Percentiles rank a stretch among this genome's conserved stretches.
These are phyloP conservation scores for Articulospora tetracladia DNA, from an alignment of 495 filamentous ascomycete genomes.

Conservation along the genomic window DNA sequence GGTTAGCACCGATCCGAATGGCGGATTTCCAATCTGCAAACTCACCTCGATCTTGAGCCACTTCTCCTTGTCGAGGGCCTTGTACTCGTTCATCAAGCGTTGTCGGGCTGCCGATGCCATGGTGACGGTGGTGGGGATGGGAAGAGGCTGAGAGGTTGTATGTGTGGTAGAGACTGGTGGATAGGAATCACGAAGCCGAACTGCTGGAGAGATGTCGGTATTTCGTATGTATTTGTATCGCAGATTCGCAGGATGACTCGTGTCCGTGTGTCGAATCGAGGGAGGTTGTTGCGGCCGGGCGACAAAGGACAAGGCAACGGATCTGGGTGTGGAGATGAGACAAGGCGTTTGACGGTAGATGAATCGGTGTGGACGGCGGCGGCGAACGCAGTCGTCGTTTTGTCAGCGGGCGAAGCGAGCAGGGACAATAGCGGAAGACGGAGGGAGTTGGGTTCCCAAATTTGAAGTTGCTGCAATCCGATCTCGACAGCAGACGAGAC, in stretches of 20 bases:
- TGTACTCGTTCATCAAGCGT: slow-evolving; percentile 87
- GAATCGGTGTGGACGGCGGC: background rate
- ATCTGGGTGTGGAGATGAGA: background rate
- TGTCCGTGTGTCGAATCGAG: background rate
- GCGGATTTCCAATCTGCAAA: background rate
- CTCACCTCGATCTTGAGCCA: slow-evolving; percentile 87
- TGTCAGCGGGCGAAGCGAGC: no score
- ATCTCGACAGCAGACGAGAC: no score
- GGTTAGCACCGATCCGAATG: slow-evolving; percentile 2
- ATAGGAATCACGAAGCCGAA: background rate
- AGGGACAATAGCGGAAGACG: no score
- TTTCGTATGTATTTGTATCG: background rate
- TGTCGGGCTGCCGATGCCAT: slow-evolving; percentile 43
- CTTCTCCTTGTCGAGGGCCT: slow-evolving; percentile 75
- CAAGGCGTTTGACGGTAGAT: background rate
- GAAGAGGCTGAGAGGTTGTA: background rate
- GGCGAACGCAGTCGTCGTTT: no score
- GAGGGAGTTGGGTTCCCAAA: no score
- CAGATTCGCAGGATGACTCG: background rate
- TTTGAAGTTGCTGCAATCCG: no score
- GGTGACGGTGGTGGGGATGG: background rate
- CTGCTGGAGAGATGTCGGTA: background rate
- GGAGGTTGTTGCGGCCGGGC: background rate
- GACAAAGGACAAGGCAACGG: background rate
- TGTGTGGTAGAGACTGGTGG: slow-evolving; percentile 1